These are phyloP conservation scores for Russula brevipes DNA, from an alignment of 768 basidiomycete genomes.

Conservation along the genomic window DNA sequence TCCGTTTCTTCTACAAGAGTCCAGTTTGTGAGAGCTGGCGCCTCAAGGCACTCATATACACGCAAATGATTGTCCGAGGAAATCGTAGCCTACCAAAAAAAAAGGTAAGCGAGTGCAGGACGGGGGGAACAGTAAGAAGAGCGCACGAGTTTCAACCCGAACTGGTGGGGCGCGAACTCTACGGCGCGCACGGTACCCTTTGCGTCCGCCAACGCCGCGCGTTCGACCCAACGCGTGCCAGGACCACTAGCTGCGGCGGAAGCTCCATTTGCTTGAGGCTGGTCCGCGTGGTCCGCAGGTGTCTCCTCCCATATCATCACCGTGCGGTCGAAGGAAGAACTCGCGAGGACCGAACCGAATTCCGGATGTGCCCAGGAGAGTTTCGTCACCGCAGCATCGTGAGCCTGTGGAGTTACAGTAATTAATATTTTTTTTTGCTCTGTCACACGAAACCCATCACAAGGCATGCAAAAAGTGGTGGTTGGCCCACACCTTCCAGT, in stretches of 20 bases:
- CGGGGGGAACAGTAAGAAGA: slow-evolving; percentile 28
- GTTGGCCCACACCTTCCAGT: slow-evolving; percentile 71
- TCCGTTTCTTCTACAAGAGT: slow-evolving; percentile 74
- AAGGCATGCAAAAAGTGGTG: not conserved
- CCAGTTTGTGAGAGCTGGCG: slow-evolving; percentile 66
- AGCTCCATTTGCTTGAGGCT: slow-evolving; percentile 29
- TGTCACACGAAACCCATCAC: slow-evolving; percentile 4
- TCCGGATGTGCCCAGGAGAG: slow-evolving; percentile 91
- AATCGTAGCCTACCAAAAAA: slow-evolving; percentile 63
- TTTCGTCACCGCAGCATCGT: slow-evolving; percentile 83
- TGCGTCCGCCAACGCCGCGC: slow-evolving; percentile 72
- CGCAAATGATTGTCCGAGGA: slow-evolving; percentile 84
- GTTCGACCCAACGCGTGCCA: slow-evolving; percentile 59
- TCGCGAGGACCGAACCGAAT: slow-evolving; percentile 83
- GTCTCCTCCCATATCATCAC: slow-evolving; percentile 90
- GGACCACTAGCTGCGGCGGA: slow-evolving; percentile 20
- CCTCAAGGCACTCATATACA: slow-evolving; percentile 87
- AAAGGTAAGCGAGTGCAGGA: not conserved
- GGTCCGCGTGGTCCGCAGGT: slow-evolving; percentile 29
- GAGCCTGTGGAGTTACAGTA: slow-evolving; percentile 53
- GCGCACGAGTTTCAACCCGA: slow-evolving; percentile 79
- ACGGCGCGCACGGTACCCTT: slow-evolving; percentile 80
- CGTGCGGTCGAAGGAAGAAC: slow-evolving; percentile 83
- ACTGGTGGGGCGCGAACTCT: slow-evolving; percentile 83
- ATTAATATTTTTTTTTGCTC: not conserved